These are phyloP conservation scores for Aleurites moluccanus DNA, from an alignment of 441 rosid genomes.

Conservation along the genomic window DNA sequence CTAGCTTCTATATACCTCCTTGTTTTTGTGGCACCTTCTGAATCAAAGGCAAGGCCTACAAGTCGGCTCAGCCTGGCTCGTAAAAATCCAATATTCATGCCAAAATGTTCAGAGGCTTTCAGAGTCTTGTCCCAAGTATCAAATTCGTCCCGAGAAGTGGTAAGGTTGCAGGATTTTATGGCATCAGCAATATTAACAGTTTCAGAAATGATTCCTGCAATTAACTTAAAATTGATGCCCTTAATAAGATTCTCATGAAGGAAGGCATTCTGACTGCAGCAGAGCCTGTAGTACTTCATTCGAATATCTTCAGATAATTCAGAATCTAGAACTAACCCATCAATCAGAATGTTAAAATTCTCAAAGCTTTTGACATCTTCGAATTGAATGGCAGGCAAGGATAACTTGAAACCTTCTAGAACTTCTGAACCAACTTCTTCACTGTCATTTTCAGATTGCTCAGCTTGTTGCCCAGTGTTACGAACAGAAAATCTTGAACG, in stretches of 20 bases:
- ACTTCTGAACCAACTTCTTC: slow-evolving; percentile 70
- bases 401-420: slow-evolving; percentile 55
- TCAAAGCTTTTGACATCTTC: slow-evolving; percentile 42
- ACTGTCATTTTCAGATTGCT: slow-evolving; percentile 62
- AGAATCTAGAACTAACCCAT: slow-evolving; percentile 50
- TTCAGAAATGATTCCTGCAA: slow-evolving; percentile 56
- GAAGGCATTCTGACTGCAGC: slow-evolving; percentile 56
- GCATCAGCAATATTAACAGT: slow-evolving; percentile 58
- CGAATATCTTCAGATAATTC: slow-evolving; percentile 53
- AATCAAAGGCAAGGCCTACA: slow-evolving; percentile 46
- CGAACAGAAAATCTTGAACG: slow-evolving; percentile 34
- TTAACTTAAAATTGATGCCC: slow-evolving; percentile 50
- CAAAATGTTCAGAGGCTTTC: slow-evolving; percentile 61
- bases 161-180: slow-evolving; percentile 47
- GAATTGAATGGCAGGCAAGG: slow-evolving; percentile 44
- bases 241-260: slow-evolving; percentile 52
- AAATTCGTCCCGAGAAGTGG: slow-evolving; percentile 49
- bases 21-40: slow-evolving; percentile 48
- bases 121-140: slow-evolving; percentile 56
- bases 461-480: slow-evolving; percentile 32
- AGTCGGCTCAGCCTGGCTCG: slow-evolving; percentile 46
- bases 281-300: slow-evolving; percentile 54
- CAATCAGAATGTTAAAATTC: slow-evolving; percentile 46
- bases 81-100: slow-evolving; percentile 65
- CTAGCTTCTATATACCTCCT: slow-evolving; percentile 56